phyloP scores from a whole-genome alignment of 768 basidiomycete species.

The Cystofilobasidium ferigula region DNA sequence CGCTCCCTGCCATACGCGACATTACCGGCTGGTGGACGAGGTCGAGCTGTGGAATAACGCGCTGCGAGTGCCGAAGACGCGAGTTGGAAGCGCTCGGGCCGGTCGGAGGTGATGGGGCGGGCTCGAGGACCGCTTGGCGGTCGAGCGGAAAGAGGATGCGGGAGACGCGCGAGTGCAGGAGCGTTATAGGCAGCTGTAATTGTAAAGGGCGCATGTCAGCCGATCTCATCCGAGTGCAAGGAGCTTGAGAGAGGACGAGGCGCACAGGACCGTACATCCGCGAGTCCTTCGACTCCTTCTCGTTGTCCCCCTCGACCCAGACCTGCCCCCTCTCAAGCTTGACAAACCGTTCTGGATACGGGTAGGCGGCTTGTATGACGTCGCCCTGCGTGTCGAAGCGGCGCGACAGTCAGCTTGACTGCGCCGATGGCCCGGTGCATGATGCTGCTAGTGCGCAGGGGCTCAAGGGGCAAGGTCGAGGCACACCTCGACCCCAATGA shows the following conservation, averaged over 20 bases:
- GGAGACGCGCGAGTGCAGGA: slow-evolving; percentile 12
- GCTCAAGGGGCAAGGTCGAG: not conserved
- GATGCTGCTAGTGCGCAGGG: not conserved
- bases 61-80: not conserved
- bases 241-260: not conserved
- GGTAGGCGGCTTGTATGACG: slow-evolving; percentile 10
- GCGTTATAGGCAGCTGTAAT: slow-evolving; percentile 4
- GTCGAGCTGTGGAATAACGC: not conserved
- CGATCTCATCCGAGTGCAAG: not conserved
- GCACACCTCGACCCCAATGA: slow-evolving; percentile 15
- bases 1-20: slow-evolving; percentile 3
- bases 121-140: not conserved
- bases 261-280: slow-evolving; percentile 23
- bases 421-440: no score
- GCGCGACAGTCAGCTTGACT: not conserved
- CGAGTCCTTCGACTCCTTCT: slow-evolving; percentile 17
- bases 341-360: slow-evolving; percentile 9
- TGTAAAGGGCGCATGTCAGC: not conserved
- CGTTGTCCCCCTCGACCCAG: slow-evolving; percentile 26
- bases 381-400: not conserved
- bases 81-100: not conserved
- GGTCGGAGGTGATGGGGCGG: not conserved
- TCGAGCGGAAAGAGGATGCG: slow-evolving; percentile 2
- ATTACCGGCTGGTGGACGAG: slow-evolving; percentile 9
- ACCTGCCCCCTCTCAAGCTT: slow-evolving; percentile 22